phyloP scores from a whole-genome alignment of 306 rosid genomes.

The Rubus idaeus region DNA sequence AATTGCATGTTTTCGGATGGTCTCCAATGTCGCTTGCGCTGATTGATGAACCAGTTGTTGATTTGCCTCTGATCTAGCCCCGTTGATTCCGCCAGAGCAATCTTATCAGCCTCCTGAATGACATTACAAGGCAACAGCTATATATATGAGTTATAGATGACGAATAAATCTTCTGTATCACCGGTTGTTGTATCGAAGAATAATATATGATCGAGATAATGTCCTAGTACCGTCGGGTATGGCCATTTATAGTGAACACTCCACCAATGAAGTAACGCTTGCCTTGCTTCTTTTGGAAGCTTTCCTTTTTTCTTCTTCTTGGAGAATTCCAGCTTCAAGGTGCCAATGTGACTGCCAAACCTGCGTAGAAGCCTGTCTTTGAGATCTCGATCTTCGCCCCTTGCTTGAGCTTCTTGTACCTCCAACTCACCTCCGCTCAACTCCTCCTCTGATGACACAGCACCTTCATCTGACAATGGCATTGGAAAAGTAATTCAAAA shows the following conservation, averaged over 20 bases:
- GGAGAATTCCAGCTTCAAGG: conserved; percentile 76
- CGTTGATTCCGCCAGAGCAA: conserved; percentile 71
- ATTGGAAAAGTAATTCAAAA: not conserved
- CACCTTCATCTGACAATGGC: conserved; percentile 61
- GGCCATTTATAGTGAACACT: conserved; percentile 88
- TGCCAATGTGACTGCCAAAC: conserved; percentile 82
- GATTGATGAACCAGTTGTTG: conserved; percentile 97
- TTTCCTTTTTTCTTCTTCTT: conserved; percentile 94
- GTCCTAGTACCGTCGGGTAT: conserved; percentile 81
- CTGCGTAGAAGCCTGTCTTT: conserved; percentile 76
- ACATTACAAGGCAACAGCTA: not conserved
- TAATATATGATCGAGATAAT: not conserved
- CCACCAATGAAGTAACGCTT: conserved; percentile 86
- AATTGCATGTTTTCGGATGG: conserved; percentile 85
- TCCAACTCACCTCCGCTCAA: conserved; percentile 67
- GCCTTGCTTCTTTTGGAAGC: conserved; percentile 93
- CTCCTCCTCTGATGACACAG: conserved; percentile 75
- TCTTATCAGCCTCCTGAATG: conserved; percentile 85
- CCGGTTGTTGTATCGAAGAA: not conserved
- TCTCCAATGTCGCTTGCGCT: conserved; percentile 95
- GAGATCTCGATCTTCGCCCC: conserved; percentile 69
- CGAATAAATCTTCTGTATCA: too few relatives aligned
- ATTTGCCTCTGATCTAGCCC: conserved; percentile 93
- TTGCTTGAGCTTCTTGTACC: conserved; percentile 48
- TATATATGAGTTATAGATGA: not conserved